Evolutionary conservation across 2,329 filamentous ascomycete genomes (phyloP), one percentile per base, ranked within the genome.

Genomic region (Colletotrichum sp.): DNA sequence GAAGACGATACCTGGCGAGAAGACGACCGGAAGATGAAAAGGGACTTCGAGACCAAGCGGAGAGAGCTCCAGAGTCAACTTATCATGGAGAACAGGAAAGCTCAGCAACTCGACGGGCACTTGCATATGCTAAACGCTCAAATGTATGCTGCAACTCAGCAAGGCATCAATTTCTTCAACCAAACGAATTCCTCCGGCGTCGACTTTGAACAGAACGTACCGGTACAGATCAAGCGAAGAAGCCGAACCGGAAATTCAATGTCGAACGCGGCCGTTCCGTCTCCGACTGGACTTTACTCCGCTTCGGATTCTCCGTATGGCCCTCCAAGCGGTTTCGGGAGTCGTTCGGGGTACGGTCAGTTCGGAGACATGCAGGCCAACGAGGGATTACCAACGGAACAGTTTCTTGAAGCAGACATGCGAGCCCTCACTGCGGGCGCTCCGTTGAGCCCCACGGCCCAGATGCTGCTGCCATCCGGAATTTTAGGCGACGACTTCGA

Each of bases 391-490:
- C 73, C 61, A 48, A 66, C 67, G 79, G 79, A 86, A 77, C 79
- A 87, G 77, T 87, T 92, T 71, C 91, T 91, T 7, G 93, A 94
- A 36, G 89, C 91, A 3, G 92, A 94, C 21, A 85, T 93, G 6
- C 91, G 91, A 74, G 88, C 88, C 21, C 82, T 94, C 43, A 92
- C 89, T 5, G 90, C 88, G 21, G 92, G 91, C 32, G 94, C 93
- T 3, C 94, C 94, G 1, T 90, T 96, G 82, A 96, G 94, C 79
- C 95, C 95, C 3, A 94, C 94, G 6, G 95, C 94, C 3, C 92
- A 94, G 32, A 90, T 93, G 18, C 87, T 96, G 5, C 85, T 98
- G 18, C 95, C 95, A 1, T 94, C 94, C 7, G 87, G 86, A n/a
- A 90, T 90, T 75, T 86, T 91, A 77, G 92, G 93, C 67, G 93